Evolutionary conservation across 1,139 yeast genomes (phyloP), one percentile per base, ranked within the genome.

Genomic region (Pichia sp.): DNA sequence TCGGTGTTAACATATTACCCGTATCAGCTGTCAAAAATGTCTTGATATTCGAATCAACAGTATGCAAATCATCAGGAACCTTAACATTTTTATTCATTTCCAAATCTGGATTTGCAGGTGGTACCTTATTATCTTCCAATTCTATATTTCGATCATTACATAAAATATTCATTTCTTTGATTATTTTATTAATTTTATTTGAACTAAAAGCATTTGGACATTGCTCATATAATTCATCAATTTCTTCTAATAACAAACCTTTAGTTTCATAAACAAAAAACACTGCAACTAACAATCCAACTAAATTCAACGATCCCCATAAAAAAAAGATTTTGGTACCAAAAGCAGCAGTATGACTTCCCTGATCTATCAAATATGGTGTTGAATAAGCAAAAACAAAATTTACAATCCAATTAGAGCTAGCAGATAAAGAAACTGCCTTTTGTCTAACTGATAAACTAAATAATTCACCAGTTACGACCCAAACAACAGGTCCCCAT

Each of bases 401-500:
- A 65, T 82, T 83, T 57, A 78, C 81, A 49, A 81, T 62, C 93
- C 93, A 83, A 65, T 83, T 83, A 37, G 86, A 72, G n/a, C 89
- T 82, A 20, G 84, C 78, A 37, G 85, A 76, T 40, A 81, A 60
- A 19, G 89, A 78, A 48, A 82, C 80, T 11, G 88, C 83, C 61
- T 79, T 80, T 55, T 83, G 86, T 64, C 94, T 72, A 46, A 80
- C 75, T 46, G 80, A 72, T 49, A 83, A 70, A 43, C 87, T 80
- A 68, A 72, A 83, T 45, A 80, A 70, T 62, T 84, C 94, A 39
- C 86, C 83, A 49, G 80, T 70, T 47, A 81, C 68, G 38, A 85
- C 88, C 91, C 91, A 83, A 31, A 78, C 76, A 44, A 78, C 69
- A 33, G 89, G 89, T 56, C 91, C 93, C 89, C 89, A 83, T 26